Conservation (phyloP, 2,329 filamentous ascomycete species). For the Diaporthe amygdali region DNA sequence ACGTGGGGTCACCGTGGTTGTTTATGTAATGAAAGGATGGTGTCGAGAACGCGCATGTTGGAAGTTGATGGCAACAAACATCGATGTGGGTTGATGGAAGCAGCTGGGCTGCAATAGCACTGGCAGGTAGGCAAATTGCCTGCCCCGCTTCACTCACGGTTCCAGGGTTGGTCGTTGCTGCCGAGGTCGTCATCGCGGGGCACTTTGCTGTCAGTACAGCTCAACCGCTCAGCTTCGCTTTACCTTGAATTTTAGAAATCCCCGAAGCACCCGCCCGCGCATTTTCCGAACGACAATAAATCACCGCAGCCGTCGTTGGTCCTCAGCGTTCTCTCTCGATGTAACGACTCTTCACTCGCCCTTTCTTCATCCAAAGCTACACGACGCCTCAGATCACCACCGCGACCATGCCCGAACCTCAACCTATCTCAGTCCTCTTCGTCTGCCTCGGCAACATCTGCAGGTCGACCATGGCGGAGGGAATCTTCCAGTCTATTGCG, state of each 20-base stretch:
- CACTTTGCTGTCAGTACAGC: background rate
- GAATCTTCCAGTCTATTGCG: conserved; percentile 79
- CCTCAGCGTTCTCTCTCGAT: background rate
- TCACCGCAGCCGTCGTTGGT: conserved; percentile 2
- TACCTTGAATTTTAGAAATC: background rate
- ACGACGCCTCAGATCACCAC: background rate
- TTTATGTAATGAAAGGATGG: background rate
- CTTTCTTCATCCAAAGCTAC: background rate
- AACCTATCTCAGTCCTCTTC: conserved; percentile 76
- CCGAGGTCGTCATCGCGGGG: conserved; percentile 8
- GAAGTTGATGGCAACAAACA: background rate
- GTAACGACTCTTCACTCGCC: too few species aligned
- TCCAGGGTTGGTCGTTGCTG: conserved; percentile 13
- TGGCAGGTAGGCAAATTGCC: conserved; percentile 3
- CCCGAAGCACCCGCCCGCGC: conserved; percentile 1
- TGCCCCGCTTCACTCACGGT: background rate
- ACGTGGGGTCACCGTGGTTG: background rate
- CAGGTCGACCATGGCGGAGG: conserved; percentile 93
- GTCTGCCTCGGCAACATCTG: conserved; percentile 98
- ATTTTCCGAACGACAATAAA: background rate
- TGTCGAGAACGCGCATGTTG: background rate
- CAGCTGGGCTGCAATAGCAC: background rate
- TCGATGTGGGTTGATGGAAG: background rate
- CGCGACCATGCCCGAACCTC: conserved; percentile 20
- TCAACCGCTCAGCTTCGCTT: background rate